phyloP scores from a whole-genome alignment of 164 flowering plant species.

The Berberis vulgaris region DNA sequence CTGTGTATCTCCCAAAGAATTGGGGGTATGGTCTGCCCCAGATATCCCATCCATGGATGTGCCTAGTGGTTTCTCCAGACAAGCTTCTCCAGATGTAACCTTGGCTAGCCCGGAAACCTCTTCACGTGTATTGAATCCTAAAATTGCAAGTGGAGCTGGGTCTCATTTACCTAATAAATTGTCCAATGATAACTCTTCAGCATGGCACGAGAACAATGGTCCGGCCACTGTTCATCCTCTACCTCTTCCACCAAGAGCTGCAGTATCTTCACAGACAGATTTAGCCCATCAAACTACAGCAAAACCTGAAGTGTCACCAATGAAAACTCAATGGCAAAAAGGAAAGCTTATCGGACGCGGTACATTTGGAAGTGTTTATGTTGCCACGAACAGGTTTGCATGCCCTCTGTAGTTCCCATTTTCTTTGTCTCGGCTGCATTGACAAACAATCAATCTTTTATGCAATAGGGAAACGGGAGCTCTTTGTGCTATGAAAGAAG shows the following conservation, averaged over 20 bases:
- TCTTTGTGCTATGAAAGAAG: slow-evolving; percentile 98
- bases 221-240: slow-evolving; percentile 56
- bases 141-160: slow-evolving; percentile 31
- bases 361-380: slow-evolving; percentile 91
- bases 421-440: slow-evolving; percentile 5
- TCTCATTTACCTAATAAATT: slow-evolving; percentile 41
- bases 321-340: slow-evolving; percentile 63
- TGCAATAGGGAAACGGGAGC: slow-evolving; percentile 43
- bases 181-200: slow-evolving; percentile 22
- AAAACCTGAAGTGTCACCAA: slow-evolving; percentile 34
- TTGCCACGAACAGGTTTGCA: slow-evolving; percentile 63
- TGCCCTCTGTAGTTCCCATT: background rate
- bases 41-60: slow-evolving; percentile 35
- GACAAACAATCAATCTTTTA: background rate
- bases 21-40: slow-evolving; percentile 56
- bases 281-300: slow-evolving; percentile 25
- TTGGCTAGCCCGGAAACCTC: slow-evolving; percentile 38
- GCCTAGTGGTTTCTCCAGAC: slow-evolving; percentile 24
- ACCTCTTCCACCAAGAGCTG: slow-evolving; percentile 77
- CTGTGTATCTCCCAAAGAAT: slow-evolving; percentile 18
- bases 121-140: slow-evolving; percentile 22
- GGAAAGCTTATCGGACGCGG: slow-evolving; percentile 96
- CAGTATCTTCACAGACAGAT: slow-evolving; percentile 24
- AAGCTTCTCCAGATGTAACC: slow-evolving; percentile 26
- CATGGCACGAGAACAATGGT: slow-evolving; percentile 29